These are phyloP conservation scores for Eucalyptus erythrocorys DNA, from an alignment of 345 rosid species.

Conservation along the genomic window DNA sequence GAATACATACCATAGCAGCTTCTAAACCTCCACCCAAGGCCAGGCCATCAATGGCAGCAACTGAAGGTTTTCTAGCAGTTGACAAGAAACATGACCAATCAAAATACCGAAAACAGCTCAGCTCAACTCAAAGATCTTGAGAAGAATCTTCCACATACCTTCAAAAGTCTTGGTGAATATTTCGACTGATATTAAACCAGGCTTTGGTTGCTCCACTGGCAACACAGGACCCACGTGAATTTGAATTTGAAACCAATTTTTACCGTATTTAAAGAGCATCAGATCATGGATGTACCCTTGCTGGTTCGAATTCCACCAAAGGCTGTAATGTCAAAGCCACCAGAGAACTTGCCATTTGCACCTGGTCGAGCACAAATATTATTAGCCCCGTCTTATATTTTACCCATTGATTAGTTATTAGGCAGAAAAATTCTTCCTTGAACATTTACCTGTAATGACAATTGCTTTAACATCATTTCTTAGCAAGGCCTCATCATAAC, in stretches of 20 bases:
- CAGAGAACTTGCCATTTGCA: conserved; percentile 83
- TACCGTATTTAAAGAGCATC: neutral
- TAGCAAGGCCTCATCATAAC: conserved; percentile 56
- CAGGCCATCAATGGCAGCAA: conserved; percentile 97
- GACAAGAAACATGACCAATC: neutral
- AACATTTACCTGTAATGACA: conserved; percentile 56
- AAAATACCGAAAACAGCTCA: neutral
- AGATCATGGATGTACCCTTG: conserved; percentile 20
- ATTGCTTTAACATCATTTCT: conserved; percentile 94
- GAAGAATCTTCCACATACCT: conserved; percentile 27
- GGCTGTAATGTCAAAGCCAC: conserved; percentile 80
- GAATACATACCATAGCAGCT: conserved; percentile 64
- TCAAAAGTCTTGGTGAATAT: conserved; percentile 53
- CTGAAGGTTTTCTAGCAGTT: conserved; percentile 87
- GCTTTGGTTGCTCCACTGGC: conserved; percentile 45
- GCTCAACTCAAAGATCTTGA: neutral
- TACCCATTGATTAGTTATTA: neutral
- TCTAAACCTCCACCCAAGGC: conserved; percentile 99
- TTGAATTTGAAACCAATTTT: neutral
- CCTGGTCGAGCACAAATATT: conserved; percentile 27
- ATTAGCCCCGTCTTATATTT: neutral
- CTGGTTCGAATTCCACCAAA: conserved; percentile 55
- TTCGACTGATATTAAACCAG: conserved; percentile 53
- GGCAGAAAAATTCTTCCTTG: neutral
- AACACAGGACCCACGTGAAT: neutral